These are phyloP conservation scores for Plectosphaerella plurivora DNA, from an alignment of 2,329 filamentous ascomycete genomes.

Conservation along the genomic window DNA sequence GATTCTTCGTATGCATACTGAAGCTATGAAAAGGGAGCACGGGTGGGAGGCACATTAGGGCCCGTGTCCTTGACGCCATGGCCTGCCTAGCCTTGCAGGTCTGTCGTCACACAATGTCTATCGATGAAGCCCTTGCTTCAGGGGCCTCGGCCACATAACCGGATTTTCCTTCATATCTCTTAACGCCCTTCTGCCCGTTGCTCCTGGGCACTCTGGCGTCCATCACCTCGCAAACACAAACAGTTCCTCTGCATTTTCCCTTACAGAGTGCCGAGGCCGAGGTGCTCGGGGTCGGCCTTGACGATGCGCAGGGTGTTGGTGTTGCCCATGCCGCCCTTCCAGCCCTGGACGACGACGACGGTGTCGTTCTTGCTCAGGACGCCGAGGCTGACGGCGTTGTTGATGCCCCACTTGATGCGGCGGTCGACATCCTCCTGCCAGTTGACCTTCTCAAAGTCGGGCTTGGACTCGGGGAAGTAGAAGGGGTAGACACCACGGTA, in stretches of 20 bases:
- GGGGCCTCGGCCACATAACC: not conserved
- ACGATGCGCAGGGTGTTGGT: slow-evolving; percentile 74
- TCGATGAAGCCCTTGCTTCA: not conserved
- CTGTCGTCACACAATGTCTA: not conserved
- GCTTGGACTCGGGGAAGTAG: slow-evolving; percentile 88
- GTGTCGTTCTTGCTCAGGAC: slow-evolving; percentile 69
- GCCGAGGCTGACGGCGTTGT: slow-evolving; percentile 77
- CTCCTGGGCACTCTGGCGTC: not conserved
- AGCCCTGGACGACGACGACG: slow-evolving; percentile 82
- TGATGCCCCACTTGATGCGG: slow-evolving; percentile 95
- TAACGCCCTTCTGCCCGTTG: not conserved
- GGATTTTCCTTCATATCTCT: not conserved
- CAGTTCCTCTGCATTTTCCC: not conserved
- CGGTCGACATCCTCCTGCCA: slow-evolving; percentile 99
- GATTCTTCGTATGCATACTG: slow-evolving; percentile 1
- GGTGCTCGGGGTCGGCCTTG: slow-evolving; percentile 54
- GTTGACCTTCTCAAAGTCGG: slow-evolving; percentile 85
- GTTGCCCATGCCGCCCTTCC: slow-evolving; percentile 88
- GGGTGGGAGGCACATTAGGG: not conserved
- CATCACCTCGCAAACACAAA: not conserved
- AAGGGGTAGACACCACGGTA: slow-evolving; percentile 99
- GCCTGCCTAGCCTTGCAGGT: not conserved
- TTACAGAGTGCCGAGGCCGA: slow-evolving; percentile 47
- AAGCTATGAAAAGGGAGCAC: not conserved
- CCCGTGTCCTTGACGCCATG: not conserved